These are phyloP conservation scores for Tricholoma sp. DNA, from an alignment of 768 basidiomycete species.

Conservation along the genomic window DNA sequence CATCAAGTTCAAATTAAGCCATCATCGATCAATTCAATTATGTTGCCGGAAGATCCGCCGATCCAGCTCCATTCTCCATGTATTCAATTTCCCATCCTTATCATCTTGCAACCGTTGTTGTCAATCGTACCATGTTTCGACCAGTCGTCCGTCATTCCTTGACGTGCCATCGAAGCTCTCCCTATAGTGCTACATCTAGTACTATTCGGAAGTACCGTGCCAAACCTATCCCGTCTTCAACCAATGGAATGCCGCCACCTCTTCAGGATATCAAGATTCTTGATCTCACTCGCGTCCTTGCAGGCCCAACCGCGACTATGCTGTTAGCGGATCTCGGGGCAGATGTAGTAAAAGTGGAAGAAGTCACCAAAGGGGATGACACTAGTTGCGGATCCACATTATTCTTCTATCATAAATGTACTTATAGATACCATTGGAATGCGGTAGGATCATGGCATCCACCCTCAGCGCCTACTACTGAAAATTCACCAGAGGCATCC, in stretches of 20 bases:
- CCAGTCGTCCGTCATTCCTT: neutral
- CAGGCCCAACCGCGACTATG: slow-evolving; percentile 93
- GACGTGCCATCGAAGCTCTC: neutral
- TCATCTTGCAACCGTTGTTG: neutral
- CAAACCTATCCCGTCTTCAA: neutral
- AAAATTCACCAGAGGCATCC: slow-evolving; percentile 46
- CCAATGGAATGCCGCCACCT: slow-evolving; percentile 66
- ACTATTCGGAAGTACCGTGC: slow-evolving; percentile 13
- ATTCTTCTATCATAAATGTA: neutral
- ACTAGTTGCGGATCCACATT: slow-evolving; percentile 34
- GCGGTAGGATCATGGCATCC: slow-evolving; percentile 61
- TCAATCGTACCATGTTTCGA: neutral
- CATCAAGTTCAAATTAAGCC: too few species aligned
- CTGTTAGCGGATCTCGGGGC: slow-evolving; percentile 89
- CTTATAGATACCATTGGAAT: slow-evolving; percentile 5
- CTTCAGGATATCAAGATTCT: slow-evolving; percentile 77
- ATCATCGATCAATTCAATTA: too few species aligned
- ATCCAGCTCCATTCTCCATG: too few species aligned
- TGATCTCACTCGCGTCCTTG: slow-evolving; percentile 85
- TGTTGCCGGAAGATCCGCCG: too few species aligned
- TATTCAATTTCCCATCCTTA: too few species aligned
- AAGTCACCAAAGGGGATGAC: slow-evolving; percentile 78
- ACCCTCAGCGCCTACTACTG: slow-evolving; percentile 47
- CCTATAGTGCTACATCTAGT: neutral
- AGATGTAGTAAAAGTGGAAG: slow-evolving; percentile 91